A percentile compares a stretch with the other conserved stretches of the same genome.
These are phyloP conservation scores for Boletus sensibilis DNA, from an alignment of 768 basidiomycete species.

Conservation along the genomic window DNA sequence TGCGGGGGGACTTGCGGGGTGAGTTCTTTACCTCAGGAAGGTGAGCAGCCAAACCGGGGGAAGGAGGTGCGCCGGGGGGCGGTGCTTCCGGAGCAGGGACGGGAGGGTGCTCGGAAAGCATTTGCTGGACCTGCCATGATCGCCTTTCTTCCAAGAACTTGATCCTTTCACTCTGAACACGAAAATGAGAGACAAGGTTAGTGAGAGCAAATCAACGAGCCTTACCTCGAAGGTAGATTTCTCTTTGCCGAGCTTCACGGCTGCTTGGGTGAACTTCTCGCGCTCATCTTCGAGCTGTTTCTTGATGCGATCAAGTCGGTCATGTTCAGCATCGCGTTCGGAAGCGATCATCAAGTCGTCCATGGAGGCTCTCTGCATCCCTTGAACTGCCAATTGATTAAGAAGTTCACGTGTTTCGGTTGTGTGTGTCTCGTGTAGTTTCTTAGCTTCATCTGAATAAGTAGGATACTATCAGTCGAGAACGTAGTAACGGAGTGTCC, in stretches of 20 bases:
- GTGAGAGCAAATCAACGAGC: neutral
- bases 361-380: constrained; percentile 34
- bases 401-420: constrained; percentile 53
- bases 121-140: constrained; percentile 66
- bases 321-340: constrained; percentile 51
- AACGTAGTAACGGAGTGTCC: neutral
- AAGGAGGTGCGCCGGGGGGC: constrained; percentile 10
- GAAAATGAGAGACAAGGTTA: constrained; percentile 1
- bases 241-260: constrained; percentile 62
- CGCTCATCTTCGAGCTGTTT: constrained; percentile 65
- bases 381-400: constrained; percentile 50
- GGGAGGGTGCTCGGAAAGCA: constrained; percentile 57
- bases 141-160: constrained; percentile 67
- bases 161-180: constrained; percentile 55
- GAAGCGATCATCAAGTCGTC: constrained; percentile 52
- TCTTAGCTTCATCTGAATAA: constrained; percentile 46
- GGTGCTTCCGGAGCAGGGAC: constrained; percentile 31
- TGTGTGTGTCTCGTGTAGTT: constrained; percentile 42
- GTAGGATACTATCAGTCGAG: constrained; percentile 7
- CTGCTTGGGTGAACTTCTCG: constrained; percentile 60
- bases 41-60: constrained; percentile 23
- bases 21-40: constrained; percentile 39
- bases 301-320: constrained; percentile 50
- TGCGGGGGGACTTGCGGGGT: constrained; percentile 44
- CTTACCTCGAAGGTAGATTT: constrained; percentile 64